Evolutionary conservation across 2,329 filamentous ascomycete genomes (phyloP), one percentile per base, ranked within the genome.

Genomic region (Phaeosphaeria sp.): DNA sequence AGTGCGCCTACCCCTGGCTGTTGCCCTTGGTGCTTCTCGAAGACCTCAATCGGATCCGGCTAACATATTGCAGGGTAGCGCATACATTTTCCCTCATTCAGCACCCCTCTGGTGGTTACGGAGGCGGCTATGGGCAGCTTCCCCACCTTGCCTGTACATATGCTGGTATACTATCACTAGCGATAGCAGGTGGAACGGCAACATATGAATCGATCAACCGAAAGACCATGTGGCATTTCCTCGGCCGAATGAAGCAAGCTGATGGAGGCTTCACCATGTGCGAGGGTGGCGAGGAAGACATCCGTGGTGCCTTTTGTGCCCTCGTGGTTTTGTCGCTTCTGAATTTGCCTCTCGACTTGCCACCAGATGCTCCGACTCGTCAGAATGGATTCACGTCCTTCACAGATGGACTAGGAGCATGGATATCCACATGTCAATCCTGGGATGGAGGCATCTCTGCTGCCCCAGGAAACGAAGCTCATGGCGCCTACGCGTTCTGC

Each of bases 401-500:
- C 63, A 86, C 90, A 54, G 88, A 89, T 59, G 86, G 87, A 27
- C 85, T 98, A 25, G 89, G 87, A 24, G 87, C 92, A 69, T 97
- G 93, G 84, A 84, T 98, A 48, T 86, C 88, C 44, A 83, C 85
- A 79, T 97, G 94, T 90, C 94, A 98, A 84, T 96, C 92, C 11
- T 97, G 90, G 77, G 95, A 99, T 81, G 95, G 95, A 63, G 95
- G 95, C 49, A 93, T 99, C 66, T 93, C 91, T 64, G 90, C 88
- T 55, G 89, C 90, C 63, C 95, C 93, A 51, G 90, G 89, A 58
- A 89, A 90, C 63, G 95, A 99, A 83, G 95, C 94, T 53, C 95
- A 99, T 79, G 95, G 95, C 60, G 95, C 92, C 63, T 99, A 98
- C 80, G 92, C 94, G 24, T 98, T 98, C 79, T 97, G 94, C 79